phyloP scores from a whole-genome alignment of 768 basidiomycete genomes.

The Pleurotus ostreatus region DNA sequence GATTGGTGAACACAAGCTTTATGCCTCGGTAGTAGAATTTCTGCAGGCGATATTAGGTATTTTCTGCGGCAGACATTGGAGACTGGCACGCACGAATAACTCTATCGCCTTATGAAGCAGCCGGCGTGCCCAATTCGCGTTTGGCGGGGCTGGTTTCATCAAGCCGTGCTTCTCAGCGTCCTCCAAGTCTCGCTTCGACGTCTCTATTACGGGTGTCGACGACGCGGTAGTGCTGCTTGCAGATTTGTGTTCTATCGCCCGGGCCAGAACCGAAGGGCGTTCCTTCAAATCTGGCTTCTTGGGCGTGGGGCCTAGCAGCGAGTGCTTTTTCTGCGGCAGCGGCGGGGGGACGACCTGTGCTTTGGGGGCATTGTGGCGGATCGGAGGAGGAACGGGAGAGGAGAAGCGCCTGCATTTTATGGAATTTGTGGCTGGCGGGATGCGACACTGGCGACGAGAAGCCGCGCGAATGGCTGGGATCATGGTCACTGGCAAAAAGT shows the following conservation, averaged over 20 bases:
- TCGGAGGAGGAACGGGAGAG: too few species aligned
- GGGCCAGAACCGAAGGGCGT: too few species aligned
- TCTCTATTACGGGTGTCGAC: slow-evolving; percentile 27
- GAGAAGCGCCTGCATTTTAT: too few species aligned
- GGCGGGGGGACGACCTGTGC: slow-evolving; percentile 14
- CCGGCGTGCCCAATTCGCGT: slow-evolving; percentile 52
- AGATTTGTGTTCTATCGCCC: too few species aligned
- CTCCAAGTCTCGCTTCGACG: slow-evolving; percentile 56
- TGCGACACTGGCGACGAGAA: not conserved
- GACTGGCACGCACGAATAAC: slow-evolving; percentile 31
- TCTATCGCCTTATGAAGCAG: slow-evolving; percentile 45
- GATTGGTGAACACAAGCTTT: slow-evolving; percentile 65
- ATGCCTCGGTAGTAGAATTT: slow-evolving; percentile 85
- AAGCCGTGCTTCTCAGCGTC: slow-evolving; percentile 69
- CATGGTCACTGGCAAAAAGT: not conserved
- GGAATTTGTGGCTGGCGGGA: too few species aligned
- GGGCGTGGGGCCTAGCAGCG: slow-evolving; percentile 64
- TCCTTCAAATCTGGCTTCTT: slow-evolving; percentile 17
- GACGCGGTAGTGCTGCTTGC: slow-evolving; percentile 8
- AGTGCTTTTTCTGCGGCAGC: slow-evolving; percentile 32
- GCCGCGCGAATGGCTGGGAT: slow-evolving; percentile 2
- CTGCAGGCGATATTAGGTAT: slow-evolving; percentile 24
- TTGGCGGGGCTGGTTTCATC: slow-evolving; percentile 58
- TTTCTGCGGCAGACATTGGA: not conserved
- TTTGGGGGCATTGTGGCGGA: slow-evolving; percentile 17